These are phyloP conservation scores for thale cress (Arabidopsis thaliana) DNA, from an alignment of 345 rosid genomes.

Conservation along the genomic window TAIR10.1 NC_003070.9:2522501-2523000, in stretches of 20 bases:
- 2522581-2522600: background rate
- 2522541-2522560: background rate
- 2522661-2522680: background rate
- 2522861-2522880: slow-evolving; percentile 13
- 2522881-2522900: slow-evolving; percentile 35
- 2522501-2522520: background rate
- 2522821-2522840: slow-evolving; percentile 16
- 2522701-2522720: background rate
- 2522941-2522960: background rate
- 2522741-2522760: slow-evolving; percentile 20
- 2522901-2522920: slow-evolving; percentile 34
- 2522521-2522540: background rate
- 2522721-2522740: slow-evolving; percentile 42
- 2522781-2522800: slow-evolving; percentile 44
- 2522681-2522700: background rate
- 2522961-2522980: background rate
- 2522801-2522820: slow-evolving; percentile 31
- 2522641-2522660: background rate
- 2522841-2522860: slow-evolving; percentile 23
- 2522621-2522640: background rate
- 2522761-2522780: slow-evolving; percentile 21
- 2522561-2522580: background rate
- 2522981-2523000: slow-evolving; percentile 16
- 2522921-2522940: slow-evolving; percentile 26
- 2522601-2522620: background rate